Conservation (phyloP, 768 basidiomycete genomes). For the Podaxis sp. region DNA sequence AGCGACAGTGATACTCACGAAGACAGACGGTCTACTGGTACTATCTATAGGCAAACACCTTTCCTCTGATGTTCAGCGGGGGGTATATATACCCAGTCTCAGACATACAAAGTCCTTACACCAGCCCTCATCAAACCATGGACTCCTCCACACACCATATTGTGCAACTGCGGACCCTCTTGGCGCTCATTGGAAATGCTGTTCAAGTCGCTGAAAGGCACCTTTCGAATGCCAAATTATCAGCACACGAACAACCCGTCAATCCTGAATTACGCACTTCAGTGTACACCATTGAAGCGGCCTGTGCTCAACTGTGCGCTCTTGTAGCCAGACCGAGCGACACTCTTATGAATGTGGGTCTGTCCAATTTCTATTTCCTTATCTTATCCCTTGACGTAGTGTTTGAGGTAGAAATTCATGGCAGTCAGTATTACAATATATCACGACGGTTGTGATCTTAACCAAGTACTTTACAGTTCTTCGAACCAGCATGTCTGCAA, state of each 20-base stretch:
- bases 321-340: slow-evolving; percentile 24
- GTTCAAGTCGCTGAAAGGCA: slow-evolving; percentile 24
- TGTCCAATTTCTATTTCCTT: background rate
- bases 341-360: slow-evolving; percentile 26
- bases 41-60: too few relatives aligned
- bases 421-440: too few relatives aligned
- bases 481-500: slow-evolving; percentile 28
- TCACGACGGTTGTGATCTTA: background rate
- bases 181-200: slow-evolving; percentile 23
- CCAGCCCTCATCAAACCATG: background rate
- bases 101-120: background rate
- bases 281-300: slow-evolving; percentile 30
- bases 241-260: slow-evolving; percentile 28
- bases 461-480: slow-evolving; percentile 16
- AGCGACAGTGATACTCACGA: too few relatives aligned
- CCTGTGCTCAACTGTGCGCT: slow-evolving; percentile 28
- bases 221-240: slow-evolving; percentile 27
- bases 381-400: background rate
- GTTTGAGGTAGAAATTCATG: background rate
- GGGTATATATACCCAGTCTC: background rate
- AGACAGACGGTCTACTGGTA: too few relatives aligned
- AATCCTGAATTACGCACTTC: slow-evolving; percentile 27
- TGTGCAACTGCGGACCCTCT: slow-evolving; percentile 19
- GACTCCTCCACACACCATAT: background rate
- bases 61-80: too few relatives aligned